Conservation (phyloP, 148 eudicot genomes). For the Fagopyrum homotropicum region DNA sequence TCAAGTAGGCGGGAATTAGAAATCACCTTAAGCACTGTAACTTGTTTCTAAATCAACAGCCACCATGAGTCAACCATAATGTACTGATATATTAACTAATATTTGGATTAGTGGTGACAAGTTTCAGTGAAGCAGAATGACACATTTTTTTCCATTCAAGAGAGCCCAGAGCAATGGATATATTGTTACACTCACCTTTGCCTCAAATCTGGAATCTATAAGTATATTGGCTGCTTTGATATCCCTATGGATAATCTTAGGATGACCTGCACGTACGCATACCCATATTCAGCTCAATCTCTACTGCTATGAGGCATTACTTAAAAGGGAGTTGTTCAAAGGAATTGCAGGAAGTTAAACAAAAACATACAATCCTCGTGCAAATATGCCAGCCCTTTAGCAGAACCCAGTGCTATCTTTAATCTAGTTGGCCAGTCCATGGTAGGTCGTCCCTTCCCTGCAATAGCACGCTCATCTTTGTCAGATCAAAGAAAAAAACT, state of each 20-base stretch:
- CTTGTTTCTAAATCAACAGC: background rate
- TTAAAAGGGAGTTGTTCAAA: background rate
- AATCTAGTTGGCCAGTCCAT: slow-evolving; percentile 18
- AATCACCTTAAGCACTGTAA: background rate
- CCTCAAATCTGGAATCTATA: slow-evolving; percentile 77
- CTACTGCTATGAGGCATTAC: background rate
- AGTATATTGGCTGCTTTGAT: slow-evolving; percentile 96
- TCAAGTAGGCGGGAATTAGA: background rate
- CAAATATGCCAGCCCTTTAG: slow-evolving; percentile 19
- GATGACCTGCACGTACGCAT: slow-evolving; percentile 60
- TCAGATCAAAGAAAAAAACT: background rate
- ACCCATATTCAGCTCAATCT: slow-evolving; percentile 12
- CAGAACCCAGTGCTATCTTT: slow-evolving; percentile 18
- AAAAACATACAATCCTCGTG: slow-evolving; percentile 18
- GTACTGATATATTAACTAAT: background rate
- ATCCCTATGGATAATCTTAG: slow-evolving; percentile 94
- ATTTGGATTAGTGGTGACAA: background rate
- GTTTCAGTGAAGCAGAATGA: background rate
- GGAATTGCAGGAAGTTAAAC: slow-evolving; percentile 1
- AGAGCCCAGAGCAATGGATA: background rate
- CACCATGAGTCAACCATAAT: background rate
- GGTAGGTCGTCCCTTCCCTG: slow-evolving; percentile 16
- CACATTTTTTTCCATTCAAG: background rate
- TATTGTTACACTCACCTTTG: slow-evolving; percentile 48
- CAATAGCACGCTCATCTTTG: background rate